Evolutionary conservation across 306 rosid genomes (phyloP), one percentile per base, ranked within the genome.

Genomic region (Benincasa hispida): DNA sequence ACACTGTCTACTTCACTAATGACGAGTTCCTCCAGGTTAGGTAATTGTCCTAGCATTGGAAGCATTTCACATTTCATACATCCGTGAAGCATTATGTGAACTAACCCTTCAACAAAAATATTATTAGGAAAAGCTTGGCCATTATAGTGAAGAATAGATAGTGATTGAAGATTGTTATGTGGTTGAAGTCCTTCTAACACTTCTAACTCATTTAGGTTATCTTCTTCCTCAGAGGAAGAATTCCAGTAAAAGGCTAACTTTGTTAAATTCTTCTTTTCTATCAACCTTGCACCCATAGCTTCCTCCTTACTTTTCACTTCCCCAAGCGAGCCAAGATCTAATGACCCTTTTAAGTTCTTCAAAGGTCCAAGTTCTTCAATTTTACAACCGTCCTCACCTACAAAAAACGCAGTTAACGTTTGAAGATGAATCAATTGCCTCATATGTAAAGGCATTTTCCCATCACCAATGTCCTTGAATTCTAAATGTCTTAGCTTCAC

Each of bases 111-210:
- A 39, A 39, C 28, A 34, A 67, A 67, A 8, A 45, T 24, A 21
- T 25, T 11, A n/a, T 34, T 67, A 19, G 76, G 57, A 34, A 70
- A 22, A 39, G 6, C 17, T 27, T 47, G 6, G 1, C 76, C 76
- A 2, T 2, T 27, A 48, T 41, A 70, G 30, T 15, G 0, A 18
- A 0, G 1, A 70, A 70, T 70, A 24, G 18, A 24, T 32, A 70
- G 15, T 24, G 34, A 25, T 70, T 2, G 35, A 25, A 70, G 51
- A 48, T 70, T 70, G 14, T 45, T 4, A 13, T 42, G 76, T 45
- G 76, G 76, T 48, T 48, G 53, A 24, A 70, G 76, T 7, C 76
- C 76, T 70, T 70, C 21, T 32, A 70, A 24, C 37, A 70, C 76
- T 13, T 70, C 53, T 1, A 4, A 18, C 15, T 24, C 51, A 39